These are phyloP conservation scores for Stephania yunnanensis DNA, from an alignment of 164 flowering plant species.

Conservation along the genomic window DNA sequence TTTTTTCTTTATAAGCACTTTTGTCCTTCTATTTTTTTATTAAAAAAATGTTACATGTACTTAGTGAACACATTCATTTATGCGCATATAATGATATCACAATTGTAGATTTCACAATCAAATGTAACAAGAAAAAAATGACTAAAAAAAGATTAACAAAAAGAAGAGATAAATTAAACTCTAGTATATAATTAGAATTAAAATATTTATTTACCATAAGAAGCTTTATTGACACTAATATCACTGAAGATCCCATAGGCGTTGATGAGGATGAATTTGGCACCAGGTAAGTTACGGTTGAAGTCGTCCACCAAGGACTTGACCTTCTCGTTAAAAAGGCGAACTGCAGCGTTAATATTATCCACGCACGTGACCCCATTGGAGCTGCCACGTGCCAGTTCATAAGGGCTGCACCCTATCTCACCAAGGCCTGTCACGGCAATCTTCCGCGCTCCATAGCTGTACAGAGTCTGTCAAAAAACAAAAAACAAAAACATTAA, in stretches of 20 bases:
- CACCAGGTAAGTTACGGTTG: conserved; percentile 31
- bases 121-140: no score
- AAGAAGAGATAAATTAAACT: conserved; percentile 30
- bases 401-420: conserved; percentile 72
- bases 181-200: background rate
- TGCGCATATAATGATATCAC: no score
- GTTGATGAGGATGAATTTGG: conserved; percentile 44
- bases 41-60: no score
- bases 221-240: conserved; percentile 7
- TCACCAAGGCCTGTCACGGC: conserved; percentile 64
- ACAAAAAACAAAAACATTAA: no score
- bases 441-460: conserved; percentile 75
- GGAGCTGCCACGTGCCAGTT: conserved; percentile 40
- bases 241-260: conserved; percentile 62
- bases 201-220: no score
- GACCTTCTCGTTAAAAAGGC: conserved; percentile 47
- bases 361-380: conserved; percentile 48
- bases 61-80: no score
- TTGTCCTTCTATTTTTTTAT: no score
- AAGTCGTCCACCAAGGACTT: conserved; percentile 29
- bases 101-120: no score
- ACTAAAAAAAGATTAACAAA: conserved; percentile 26
- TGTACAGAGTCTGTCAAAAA: conserved; percentile 43
- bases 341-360: conserved; percentile 47
- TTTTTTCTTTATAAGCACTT: no score